Evolutionary conservation across 768 basidiomycete genomes (phyloP), one percentile per base, ranked within the genome.

Genomic region (Rhodotorula toruloides): DNA sequence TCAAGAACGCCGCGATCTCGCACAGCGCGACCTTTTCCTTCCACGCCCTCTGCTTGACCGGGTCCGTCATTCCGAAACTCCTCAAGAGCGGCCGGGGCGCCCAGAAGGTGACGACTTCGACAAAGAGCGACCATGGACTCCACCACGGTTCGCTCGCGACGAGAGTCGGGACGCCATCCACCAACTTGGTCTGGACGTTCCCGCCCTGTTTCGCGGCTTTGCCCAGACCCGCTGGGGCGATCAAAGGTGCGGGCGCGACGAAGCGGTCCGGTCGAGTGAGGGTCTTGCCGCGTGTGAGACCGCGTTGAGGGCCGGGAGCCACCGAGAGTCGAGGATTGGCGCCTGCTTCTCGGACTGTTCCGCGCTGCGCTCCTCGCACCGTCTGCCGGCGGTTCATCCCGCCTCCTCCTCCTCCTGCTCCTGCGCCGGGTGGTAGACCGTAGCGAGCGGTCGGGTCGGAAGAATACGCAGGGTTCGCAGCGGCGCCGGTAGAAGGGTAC

Each of bases 1-100:
- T 96, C 27, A 96, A 78, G 49, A 91, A 44, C 62, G 84, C 71
- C 56, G 91, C 89, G 75, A 97, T 86, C 77, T 89, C 85, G 78
- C 93, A 97, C 7, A 99, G 81, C 11, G 91, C 85, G 63, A 94
- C 86, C 81, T 98, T 99, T 79, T 99, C 96, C 75, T 93, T 85
- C 96, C 96, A 99, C 2, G 96, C 96, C 77, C 96, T 90, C 67
- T 85, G 81, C 58, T 84, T 82, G 43, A 84, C 81, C 73, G 83
- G 83, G 78, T 93, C 91, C 76, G 84, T 87, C 76, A 97, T 81
- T 50, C 91, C 89, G 17, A 91, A 46, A 4, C 85, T 84, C 31
- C 83, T 78, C 62, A 97, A 83, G 31, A 91, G 77, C 74, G 87
- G 82, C 52, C 84, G 82, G 32, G 93, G 92, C 3, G 90, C 93